phyloP scores from a whole-genome alignment of 257 asterid species.

The Solanum pimpinellifolium region DNA sequence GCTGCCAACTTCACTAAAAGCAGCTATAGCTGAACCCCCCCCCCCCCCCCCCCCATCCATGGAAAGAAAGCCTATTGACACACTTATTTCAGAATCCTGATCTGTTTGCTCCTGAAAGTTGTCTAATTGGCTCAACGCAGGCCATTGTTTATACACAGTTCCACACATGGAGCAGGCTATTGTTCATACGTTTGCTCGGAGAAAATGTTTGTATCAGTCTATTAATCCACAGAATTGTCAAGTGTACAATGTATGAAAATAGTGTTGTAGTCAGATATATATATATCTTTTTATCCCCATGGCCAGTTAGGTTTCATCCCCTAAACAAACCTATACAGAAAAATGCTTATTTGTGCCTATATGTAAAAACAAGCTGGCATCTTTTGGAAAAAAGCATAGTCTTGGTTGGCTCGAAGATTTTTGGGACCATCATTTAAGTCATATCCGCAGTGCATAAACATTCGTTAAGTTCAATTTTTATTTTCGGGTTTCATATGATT shows the following conservation, averaged over 20 bases:
- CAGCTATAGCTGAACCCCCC: neutral
- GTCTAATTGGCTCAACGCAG: neutral
- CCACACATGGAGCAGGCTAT: neutral
- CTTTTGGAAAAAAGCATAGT: neutral
- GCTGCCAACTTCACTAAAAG: constrained; percentile 9
- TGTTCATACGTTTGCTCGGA: neutral
- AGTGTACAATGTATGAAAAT: neutral
- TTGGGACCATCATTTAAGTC: neutral
- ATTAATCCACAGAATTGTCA: neutral
- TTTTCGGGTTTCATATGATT: neutral
- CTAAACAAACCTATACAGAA: neutral
- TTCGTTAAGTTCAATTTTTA: neutral
- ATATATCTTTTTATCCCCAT: neutral
- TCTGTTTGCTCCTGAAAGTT: neutral
- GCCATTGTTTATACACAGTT: neutral
- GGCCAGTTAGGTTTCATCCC: neutral
- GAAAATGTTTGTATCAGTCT: neutral
- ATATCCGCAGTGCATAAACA: neutral
- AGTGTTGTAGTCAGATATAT: neutral
- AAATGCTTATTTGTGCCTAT: neutral
- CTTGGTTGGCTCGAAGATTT: neutral
- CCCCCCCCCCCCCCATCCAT: neutral
- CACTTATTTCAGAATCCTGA: neutral
- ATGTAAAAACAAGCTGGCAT: neutral
- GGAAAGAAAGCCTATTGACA: neutral